Evolutionary conservation across 23 red algal genomes (phyloP).

Genomic region (Chondrus crispus): DNA sequence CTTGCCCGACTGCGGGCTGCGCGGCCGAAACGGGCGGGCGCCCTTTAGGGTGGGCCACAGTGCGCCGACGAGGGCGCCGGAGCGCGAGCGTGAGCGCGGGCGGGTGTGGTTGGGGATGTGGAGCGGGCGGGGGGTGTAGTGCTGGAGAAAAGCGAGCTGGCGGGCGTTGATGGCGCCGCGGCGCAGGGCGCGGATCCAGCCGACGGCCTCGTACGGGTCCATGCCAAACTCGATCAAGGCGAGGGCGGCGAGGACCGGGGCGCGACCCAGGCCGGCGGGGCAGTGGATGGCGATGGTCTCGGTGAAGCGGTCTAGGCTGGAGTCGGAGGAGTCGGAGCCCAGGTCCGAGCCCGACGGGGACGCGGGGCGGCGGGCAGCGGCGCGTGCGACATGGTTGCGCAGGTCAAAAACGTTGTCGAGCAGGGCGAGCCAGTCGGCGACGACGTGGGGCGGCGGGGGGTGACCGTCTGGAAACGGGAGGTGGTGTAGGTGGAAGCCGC

Average conservation of each 20-base stretch:
- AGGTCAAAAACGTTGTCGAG: slow-evolving; percentile 41
- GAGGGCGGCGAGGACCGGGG: slow-evolving; percentile 77
- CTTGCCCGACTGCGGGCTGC: not conserved
- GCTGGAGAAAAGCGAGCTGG: slow-evolving; percentile 66
- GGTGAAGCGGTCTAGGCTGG: not conserved
- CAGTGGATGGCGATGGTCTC: slow-evolving; percentile 75
- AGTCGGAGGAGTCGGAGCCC: not conserved
- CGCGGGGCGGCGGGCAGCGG: not conserved
- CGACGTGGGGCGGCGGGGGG: slow-evolving; percentile 2
- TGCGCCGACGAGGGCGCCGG: slow-evolving; percentile 2
- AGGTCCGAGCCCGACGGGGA: not conserved
- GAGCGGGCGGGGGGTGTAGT: slow-evolving; percentile 28
- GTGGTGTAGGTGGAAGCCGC: slow-evolving; percentile 22
- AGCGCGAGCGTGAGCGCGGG: not conserved
- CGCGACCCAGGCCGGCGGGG: slow-evolving; percentile 74
- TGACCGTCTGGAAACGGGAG: slow-evolving; percentile 44
- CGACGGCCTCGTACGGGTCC: slow-evolving; percentile 69
- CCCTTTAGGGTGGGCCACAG: slow-evolving; percentile 27
- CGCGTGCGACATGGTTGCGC: not conserved
- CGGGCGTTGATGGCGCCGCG: slow-evolving; percentile 83
- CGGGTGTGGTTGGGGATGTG: not conserved
- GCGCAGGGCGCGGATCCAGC: slow-evolving; percentile 67
- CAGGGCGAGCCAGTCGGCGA: slow-evolving; percentile 13
- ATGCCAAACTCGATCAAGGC: slow-evolving; percentile 77
- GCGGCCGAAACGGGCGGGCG: slow-evolving; percentile 26